These are phyloP conservation scores for Dentipellis sp. DNA, from an alignment of 768 basidiomycete species.

Conservation along the genomic window DNA sequence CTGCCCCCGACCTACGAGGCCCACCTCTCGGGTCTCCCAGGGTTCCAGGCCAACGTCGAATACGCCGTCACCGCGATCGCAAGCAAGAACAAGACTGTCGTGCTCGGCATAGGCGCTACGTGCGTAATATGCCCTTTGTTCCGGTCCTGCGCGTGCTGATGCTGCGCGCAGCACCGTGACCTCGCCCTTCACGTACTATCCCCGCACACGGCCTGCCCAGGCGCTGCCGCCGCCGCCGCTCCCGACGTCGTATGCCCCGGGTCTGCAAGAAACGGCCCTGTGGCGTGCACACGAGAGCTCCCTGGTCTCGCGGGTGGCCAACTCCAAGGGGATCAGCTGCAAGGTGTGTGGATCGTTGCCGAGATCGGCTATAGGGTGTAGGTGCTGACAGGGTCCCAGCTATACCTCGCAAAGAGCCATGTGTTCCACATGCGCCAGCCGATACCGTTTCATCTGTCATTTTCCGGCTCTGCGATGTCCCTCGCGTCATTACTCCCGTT, in stretches of 20 bases:
- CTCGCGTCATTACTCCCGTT: constrained; percentile 53
- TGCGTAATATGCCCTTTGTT: constrained; percentile 23
- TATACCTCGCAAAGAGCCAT: constrained; percentile 50
- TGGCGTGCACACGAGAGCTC: constrained; percentile 42
- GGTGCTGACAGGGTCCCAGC: constrained; percentile 13
- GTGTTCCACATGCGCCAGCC: constrained; percentile 46
- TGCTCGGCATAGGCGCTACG: constrained; percentile 46
- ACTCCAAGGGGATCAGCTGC: not conserved
- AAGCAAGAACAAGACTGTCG: constrained; percentile 43
- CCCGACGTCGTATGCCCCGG: constrained; percentile 18
- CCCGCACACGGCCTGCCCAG: constrained; percentile 51
- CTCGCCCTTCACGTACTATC: constrained; percentile 56
- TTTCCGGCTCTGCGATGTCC: constrained; percentile 46
- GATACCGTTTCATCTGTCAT: constrained; percentile 61
- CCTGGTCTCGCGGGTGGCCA: constrained; percentile 10
- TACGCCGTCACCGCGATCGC: constrained; percentile 51
- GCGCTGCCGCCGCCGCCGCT: constrained; percentile 40
- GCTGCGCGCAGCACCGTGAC: constrained; percentile 34
- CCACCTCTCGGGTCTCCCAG: constrained; percentile 62
- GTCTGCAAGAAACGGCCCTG: constrained; percentile 34
- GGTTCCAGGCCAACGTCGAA: constrained; percentile 56
- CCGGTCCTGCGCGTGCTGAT: not conserved
- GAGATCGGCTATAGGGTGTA: too few relatives aligned
- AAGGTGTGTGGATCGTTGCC: not conserved
- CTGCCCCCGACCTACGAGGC: constrained; percentile 65